Conservation (phyloP, 805 yeast species). For the Starmerella asiatica region DNA sequence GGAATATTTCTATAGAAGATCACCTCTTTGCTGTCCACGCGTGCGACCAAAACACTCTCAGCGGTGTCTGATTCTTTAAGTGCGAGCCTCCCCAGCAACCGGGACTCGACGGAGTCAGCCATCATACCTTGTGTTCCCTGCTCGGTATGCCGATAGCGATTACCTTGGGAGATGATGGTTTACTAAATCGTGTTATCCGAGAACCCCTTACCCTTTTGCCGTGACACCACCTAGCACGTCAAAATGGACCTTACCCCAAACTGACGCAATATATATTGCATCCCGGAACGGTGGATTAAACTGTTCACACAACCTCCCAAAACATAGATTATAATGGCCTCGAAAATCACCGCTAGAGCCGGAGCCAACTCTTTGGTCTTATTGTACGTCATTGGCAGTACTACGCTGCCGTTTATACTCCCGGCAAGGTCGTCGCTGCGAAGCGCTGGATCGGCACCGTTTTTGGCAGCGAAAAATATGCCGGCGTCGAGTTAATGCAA, state of each 20-base stretch:
- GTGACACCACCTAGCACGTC: no score
- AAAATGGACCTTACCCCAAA: neutral
- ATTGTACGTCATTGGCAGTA: slow-evolving; percentile 22
- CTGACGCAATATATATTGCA: neutral
- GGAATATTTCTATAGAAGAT: slow-evolving; percentile 15
- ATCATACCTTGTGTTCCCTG: neutral
- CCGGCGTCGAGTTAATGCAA: no score
- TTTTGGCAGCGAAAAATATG: no score
- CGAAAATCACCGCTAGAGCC: neutral
- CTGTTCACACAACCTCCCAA: no score
- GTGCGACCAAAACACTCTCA: slow-evolving; percentile 8
- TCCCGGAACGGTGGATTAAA: no score
- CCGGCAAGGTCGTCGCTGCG: slow-evolving; percentile 23
- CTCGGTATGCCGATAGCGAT: neutral
- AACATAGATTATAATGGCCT: neutral
- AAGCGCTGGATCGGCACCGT: no score
- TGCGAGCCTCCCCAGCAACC: slow-evolving; percentile 16
- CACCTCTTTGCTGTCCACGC: slow-evolving; percentile 5
- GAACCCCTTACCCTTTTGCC: neutral
- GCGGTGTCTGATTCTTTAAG: slow-evolving; percentile 4
- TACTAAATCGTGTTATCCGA: neutral
- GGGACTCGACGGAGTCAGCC: slow-evolving; percentile 1
- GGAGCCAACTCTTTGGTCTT: slow-evolving; percentile 13
- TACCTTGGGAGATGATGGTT: neutral
- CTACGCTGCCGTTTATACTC: slow-evolving; percentile 23